phyloP scores from a whole-genome alignment of 192 early-diverging fungal genomes.

The Mortierella hygrophila region DNA sequence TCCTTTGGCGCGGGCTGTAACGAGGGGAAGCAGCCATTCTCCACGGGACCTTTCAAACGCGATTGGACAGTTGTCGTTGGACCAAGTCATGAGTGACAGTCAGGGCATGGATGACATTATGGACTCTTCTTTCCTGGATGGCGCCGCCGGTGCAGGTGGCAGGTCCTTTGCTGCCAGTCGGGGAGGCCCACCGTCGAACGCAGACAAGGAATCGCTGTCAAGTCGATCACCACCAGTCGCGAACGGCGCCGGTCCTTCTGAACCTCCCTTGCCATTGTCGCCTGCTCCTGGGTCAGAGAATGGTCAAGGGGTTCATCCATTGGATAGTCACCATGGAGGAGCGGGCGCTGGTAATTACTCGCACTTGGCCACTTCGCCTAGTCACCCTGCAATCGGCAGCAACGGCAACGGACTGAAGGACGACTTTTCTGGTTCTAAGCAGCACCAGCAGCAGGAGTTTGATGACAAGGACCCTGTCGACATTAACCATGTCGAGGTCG shows the following conservation, averaged over 20 bases:
- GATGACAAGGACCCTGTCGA: slow-evolving; percentile 4
- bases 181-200: background rate
- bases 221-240: background rate
- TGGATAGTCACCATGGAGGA: background rate
- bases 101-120: slow-evolving; percentile 6
- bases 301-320: background rate
- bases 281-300: background rate
- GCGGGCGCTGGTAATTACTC: background rate
- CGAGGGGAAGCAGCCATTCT: slow-evolving; percentile 15
- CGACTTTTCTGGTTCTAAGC: background rate
- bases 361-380: background rate
- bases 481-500: slow-evolving; percentile 42
- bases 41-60: slow-evolving; percentile 9
- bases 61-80: slow-evolving; percentile 25
- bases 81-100: slow-evolving; percentile 27
- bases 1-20: slow-evolving; percentile 37
- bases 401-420: background rate
- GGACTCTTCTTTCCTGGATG: background rate
- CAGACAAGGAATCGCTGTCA: background rate
- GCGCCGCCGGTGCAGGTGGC: background rate
- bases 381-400: background rate
- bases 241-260: background rate
- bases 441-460: background rate
- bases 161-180: background rate
- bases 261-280: background rate